A percentile compares a stretch with the other conserved stretches of the same genome.
These are phyloP conservation scores for Penicillium digitatum DNA, from an alignment of 2,329 filamentous ascomycete genomes.

Conservation along the genomic window DNA sequence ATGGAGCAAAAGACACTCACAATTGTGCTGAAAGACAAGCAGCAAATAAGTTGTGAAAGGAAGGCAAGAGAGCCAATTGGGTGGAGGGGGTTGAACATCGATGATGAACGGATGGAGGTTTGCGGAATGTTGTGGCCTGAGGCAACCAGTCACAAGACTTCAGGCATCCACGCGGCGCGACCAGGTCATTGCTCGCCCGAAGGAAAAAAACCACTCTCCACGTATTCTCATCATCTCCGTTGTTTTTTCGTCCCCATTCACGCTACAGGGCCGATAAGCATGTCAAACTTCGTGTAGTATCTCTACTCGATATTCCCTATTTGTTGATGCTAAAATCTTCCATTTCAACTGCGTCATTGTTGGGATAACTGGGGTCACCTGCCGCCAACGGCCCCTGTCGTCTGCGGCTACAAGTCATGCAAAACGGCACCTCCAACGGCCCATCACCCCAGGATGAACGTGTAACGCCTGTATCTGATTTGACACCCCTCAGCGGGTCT, in stretches of 20 bases:
- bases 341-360: conserved; percentile 37
- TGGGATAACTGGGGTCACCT: conserved; percentile 46
- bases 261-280: conserved; percentile 43
- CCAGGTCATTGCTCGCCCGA: conserved; percentile 27
- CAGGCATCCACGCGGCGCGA: conserved; percentile 25
- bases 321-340: conserved; percentile 41
- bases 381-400: conserved; percentile 40
- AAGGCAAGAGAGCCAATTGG: conserved; percentile 19
- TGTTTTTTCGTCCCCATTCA: conserved; percentile 37
- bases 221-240: conserved; percentile 31
- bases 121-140: conserved; percentile 19
- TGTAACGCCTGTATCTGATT: conserved; percentile 32
- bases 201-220: conserved; percentile 43
- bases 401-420: conserved; percentile 44
- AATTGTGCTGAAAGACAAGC: conserved; percentile 25
- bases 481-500: conserved; percentile 20
- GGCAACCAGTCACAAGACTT: conserved; percentile 15
- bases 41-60: conserved; percentile 16
- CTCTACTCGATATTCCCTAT: conserved; percentile 32
- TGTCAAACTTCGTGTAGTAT: conserved; percentile 42
- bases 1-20: conserved; percentile 19
- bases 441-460: conserved; percentile 40
- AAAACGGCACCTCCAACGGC: conserved; percentile 45
- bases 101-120: conserved; percentile 30
- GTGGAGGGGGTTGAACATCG: conserved; percentile 23